Evolutionary conservation across 768 basidiomycete genomes (phyloP), one percentile per base, ranked within the genome.

Genomic region (Tricholoma sp.): DNA sequence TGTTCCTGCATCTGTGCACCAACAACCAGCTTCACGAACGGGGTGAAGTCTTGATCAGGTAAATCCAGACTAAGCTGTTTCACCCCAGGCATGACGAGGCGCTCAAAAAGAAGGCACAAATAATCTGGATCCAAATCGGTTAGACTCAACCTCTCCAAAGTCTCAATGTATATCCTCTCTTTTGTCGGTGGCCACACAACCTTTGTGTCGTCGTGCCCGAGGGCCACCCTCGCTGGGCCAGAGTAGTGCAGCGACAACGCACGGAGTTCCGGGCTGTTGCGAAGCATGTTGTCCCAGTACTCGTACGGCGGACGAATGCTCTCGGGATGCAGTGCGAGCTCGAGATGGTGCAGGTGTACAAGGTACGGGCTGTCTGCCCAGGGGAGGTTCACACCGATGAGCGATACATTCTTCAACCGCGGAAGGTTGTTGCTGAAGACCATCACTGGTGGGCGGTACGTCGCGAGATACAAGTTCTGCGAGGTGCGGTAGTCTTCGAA

Each of bases 341-440:
- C 81, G 41, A 86, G 73, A 50, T 76, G 68, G 27, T 76, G 71
- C 41, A 86, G 72, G 43, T 74, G 73, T 22, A 68, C 67, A 55
- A 85, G 76, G 69, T 79, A 83, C 6, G 79, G 76, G 27, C 76
- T 74, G 21, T 72, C 67, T 4, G 71, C 73, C 83, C 83, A 86
- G 3, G 80, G 81, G 29, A 86, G 76, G 66, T 85, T 85, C 59
- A 86, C 84, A 52, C 85, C 85, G 59, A 85, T 83, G 49, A 86
- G 72, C 16, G 82, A 83, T 51, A 85, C 73, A 63, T 83, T 80
- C 59, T 70, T 75, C 45, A 85, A 69, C 6, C 70, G 68, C 10
- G 84, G 85, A 10, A 84, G 72, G 19, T 65, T 58, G 62, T 83
- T 82, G 64, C 70, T 69, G 67, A 86, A 85, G 31, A 84, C 77